Evolutionary conservation across 2,329 filamentous ascomycete species (phyloP).

Genomic region (Hypoxylon sp.): DNA sequence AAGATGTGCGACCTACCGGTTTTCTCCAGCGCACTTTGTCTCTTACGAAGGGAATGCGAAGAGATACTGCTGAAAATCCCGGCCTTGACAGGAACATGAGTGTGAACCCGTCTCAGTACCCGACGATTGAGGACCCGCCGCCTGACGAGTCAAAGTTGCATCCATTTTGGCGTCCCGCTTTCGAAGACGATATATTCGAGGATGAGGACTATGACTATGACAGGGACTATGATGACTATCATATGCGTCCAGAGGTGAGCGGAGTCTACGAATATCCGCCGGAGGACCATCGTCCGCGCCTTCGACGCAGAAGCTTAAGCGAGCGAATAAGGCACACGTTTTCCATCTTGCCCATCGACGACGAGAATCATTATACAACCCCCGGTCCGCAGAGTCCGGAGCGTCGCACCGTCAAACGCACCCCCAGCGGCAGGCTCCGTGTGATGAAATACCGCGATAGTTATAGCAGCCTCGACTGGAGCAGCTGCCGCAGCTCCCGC

Average conservation of each 20-base stretch:
- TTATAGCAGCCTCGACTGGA: conserved; percentile 44
- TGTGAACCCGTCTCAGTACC: conserved; percentile 52
- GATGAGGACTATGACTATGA: conserved; percentile 43
- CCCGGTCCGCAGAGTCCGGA: conserved; percentile 57
- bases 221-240: conserved; percentile 31
- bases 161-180: conserved; percentile 71
- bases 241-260: conserved; percentile 51
- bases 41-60: conserved; percentile 58
- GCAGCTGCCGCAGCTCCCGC: conserved; percentile 39
- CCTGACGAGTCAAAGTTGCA: conserved; percentile 67
- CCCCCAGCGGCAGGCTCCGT: conserved; percentile 69
- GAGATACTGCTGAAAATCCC: conserved; percentile 46
- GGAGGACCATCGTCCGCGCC: conserved; percentile 60
- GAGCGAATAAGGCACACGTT: conserved; percentile 69
- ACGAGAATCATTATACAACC: conserved; percentile 54
- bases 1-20: conserved; percentile 57
- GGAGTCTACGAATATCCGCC: conserved; percentile 61
- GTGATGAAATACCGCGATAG: conserved; percentile 68
- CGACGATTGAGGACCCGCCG: conserved; percentile 59
- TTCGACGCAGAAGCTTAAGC: conserved; percentile 62
- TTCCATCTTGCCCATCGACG: conserved; percentile 67
- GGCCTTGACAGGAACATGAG: conserved; percentile 47
- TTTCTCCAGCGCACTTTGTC: conserved; percentile 66
- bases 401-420: conserved; percentile 69
- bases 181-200: conserved; percentile 51